Base-by-base conservation (phyloP, 148 eudicot genomes). In the Agrostemma githago region DNA sequence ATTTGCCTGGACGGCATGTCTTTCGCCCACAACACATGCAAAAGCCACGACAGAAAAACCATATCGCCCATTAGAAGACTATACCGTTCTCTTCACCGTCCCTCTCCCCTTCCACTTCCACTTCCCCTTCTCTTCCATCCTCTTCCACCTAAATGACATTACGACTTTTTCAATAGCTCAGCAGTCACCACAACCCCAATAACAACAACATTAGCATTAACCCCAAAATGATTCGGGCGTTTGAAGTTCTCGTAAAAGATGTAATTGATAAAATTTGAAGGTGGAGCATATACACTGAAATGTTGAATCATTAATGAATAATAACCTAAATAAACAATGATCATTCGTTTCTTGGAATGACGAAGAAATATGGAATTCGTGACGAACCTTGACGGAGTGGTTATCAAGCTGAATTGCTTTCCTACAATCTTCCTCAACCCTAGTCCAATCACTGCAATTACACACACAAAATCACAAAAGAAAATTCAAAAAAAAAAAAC, bases 381-480 rank as follows among this genome's bases (percentile, higher is more conserved):
- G 7, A 70, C 61, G 3, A 51, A 93, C 98, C 98, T 93, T 93
- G 53, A 91, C 85, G 74, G 95, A 91, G 60, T 78, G 75, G 79
- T 76, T 76, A 80, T 91, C 97, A 71, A 93, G 97, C 64, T 85
- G 88, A 78, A 91, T 82, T 38, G 93, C 98, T 79, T 63, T 86
- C 76, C 83, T 80, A 80, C 95, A 89, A 85, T 93, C 97, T 83
- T 89, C 96, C 76, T 91, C 95, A 73, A 89, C 95, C 82, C 82
- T 88, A 5, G 69, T 62, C 98, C 98, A 93, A 72, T 89, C 85
- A 82, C 98, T 93, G 60, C 5, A n/a, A 67, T 43, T 42, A 7
- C 20, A 84, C 66, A 21, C 77, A 72, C 10, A 46, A 53, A 19
- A 34, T 51, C 21, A n/a, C 12, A 63, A 67, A 26, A n/a, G n/a